phyloP scores from a whole-genome alignment of 2,329 filamentous ascomycete species.

The Cordyceps cateniannulata region DNA sequence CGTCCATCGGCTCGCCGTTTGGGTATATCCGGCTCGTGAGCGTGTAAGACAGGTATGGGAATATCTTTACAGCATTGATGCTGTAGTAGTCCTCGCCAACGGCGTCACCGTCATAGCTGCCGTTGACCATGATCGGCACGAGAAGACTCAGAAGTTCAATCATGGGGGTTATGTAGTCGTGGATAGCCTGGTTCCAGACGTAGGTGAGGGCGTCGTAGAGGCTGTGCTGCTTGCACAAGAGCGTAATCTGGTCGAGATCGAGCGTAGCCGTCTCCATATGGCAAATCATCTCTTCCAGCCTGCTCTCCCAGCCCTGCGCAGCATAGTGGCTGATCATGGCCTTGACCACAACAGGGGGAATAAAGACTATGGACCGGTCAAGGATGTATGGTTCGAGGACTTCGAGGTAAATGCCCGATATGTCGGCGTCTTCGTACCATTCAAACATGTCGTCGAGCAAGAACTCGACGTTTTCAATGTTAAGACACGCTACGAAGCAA shows the following conservation, averaged over 20 bases:
- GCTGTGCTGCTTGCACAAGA: conserved; percentile 82
- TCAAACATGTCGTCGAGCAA: conserved; percentile 88
- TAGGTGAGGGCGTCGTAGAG: conserved; percentile 95
- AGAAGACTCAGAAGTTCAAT: conserved; percentile 74
- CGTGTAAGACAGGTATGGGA: conserved; percentile 88
- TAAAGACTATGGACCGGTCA: conserved; percentile 62
- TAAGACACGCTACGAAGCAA: conserved; percentile 77
- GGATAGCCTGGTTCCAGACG: conserved; percentile 88
- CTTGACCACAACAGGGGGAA: conserved; percentile 82
- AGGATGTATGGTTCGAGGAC: conserved; percentile 84
- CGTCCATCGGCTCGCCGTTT: conserved; percentile 67
- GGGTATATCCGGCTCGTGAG: conserved; percentile 90
- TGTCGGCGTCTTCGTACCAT: conserved; percentile 73
- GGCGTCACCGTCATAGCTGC: conserved; percentile 45
- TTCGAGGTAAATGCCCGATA: conserved; percentile 74
- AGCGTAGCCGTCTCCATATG: conserved; percentile 84
- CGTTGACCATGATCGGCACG: conserved; percentile 50
- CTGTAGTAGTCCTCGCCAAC: conserved; percentile 56
- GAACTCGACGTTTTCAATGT: conserved; percentile 71
- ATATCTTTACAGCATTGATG: conserved; percentile 80
- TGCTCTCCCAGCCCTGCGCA: conserved; percentile 63
- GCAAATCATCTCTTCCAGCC: conserved; percentile 90
- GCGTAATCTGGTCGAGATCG: conserved; percentile 89
- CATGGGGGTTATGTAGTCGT: conserved; percentile 85
- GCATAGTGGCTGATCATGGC: conserved; percentile 78